A percentile compares a stretch with the other conserved stretches of the same genome.
phyloP scores from a whole-genome alignment of 2,329 filamentous ascomycete genomes.

The Chlorencoelia australis region DNA sequence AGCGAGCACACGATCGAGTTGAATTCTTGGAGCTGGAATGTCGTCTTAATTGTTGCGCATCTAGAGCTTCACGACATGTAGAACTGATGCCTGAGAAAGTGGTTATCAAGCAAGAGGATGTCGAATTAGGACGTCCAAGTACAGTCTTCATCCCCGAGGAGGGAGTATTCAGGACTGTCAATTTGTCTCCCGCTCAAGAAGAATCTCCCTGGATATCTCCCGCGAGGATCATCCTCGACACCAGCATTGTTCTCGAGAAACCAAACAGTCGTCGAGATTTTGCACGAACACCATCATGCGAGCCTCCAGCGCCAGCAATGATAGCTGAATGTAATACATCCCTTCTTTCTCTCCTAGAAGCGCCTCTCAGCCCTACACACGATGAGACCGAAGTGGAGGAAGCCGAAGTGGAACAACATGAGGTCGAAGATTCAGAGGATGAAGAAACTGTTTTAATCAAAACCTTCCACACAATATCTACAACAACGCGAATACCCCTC shows the following conservation, averaged over 20 bases:
- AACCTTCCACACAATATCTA: slow-evolving; percentile 26
- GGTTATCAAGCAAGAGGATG: not conserved
- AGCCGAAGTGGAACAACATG: too few relatives aligned
- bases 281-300: slow-evolving; percentile 50
- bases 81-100: slow-evolving; percentile 2
- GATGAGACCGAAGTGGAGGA: too few relatives aligned
- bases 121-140: slow-evolving; percentile 3
- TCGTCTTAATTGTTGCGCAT: slow-evolving; percentile 55
- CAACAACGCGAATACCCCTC: slow-evolving; percentile 26
- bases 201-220: slow-evolving; percentile 20
- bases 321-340: slow-evolving; percentile 45
- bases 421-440: slow-evolving; percentile 9
- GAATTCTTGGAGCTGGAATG: slow-evolving; percentile 72
- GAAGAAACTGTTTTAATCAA: slow-evolving; percentile 10
- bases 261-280: slow-evolving; percentile 27
- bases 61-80: slow-evolving; percentile 28
- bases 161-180: slow-evolving; percentile 53
- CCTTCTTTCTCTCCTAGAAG: slow-evolving; percentile 51
- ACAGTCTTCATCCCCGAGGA: slow-evolving; percentile 48
- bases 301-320: slow-evolving; percentile 50
- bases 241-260: slow-evolving; percentile 2
- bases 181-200: slow-evolving; percentile 30
- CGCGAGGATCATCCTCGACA: slow-evolving; percentile 10
- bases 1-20: slow-evolving; percentile 60
- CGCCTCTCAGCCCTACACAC: slow-evolving; percentile 1